A percentile compares a stretch with the other conserved stretches of the same genome.
These are phyloP conservation scores for Xylaria sp. DNA, from an alignment of 2,329 filamentous ascomycete genomes.

Conservation along the genomic window DNA sequence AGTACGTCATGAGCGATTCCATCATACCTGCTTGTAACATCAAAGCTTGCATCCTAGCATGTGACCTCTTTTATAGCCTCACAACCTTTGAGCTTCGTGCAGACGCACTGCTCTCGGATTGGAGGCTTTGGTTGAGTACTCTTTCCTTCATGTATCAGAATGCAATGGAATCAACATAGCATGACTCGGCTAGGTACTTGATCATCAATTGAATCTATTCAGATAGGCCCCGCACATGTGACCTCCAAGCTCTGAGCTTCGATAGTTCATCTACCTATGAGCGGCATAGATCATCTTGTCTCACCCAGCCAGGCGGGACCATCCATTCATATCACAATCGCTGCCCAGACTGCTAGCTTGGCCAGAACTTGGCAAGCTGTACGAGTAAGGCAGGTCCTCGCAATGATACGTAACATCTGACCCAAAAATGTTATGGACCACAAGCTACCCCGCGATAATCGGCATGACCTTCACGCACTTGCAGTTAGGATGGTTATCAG, in stretches of 20 bases:
- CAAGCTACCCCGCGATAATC: conserved; percentile 24
- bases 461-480: not conserved
- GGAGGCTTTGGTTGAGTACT: not conserved
- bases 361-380: conserved; percentile 16
- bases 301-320: conserved; percentile 1
- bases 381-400: conserved; percentile 3
- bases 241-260: not conserved
- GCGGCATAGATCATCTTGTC: conserved; percentile 5
- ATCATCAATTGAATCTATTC: not conserved
- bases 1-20: not conserved
- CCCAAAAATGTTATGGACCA: not conserved
- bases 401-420: conserved; percentile 17
- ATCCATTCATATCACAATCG: not conserved
- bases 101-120: not conserved
- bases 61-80: not conserved
- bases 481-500: not conserved
- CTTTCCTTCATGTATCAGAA: not conserved
- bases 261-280: not conserved
- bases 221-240: not conserved
- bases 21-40: not conserved
- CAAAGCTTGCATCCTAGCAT: not conserved
- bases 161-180: not conserved
- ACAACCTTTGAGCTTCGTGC: not conserved
- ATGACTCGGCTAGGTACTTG: not conserved
- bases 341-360: not conserved